Evolutionary conservation across 768 basidiomycete species (phyloP).

Genomic region (Collybia sp.): DNA sequence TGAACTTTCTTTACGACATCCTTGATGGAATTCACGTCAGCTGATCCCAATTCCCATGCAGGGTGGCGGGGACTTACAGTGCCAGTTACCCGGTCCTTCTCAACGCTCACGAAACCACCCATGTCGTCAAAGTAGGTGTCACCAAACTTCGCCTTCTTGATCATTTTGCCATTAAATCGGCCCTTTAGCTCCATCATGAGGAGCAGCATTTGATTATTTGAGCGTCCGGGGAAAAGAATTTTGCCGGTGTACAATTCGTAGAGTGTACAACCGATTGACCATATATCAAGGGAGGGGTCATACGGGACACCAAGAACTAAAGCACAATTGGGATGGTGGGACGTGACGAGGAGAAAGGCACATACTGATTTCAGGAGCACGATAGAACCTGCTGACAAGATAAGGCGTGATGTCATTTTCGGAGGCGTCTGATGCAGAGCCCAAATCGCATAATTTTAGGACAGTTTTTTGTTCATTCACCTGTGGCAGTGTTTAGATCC

Average conservation of each 20-base stretch:
- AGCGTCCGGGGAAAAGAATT: conserved; percentile 94
- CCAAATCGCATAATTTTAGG: conserved; percentile 92
- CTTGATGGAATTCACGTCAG: conserved; percentile 36
- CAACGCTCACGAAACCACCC: conserved; percentile 79
- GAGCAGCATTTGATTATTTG: conserved; percentile 96
- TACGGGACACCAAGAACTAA: conserved; percentile 93
- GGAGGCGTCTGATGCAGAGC: conserved; percentile 91
- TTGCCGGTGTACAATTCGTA: conserved; percentile 95
- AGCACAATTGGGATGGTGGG: conserved; percentile 10
- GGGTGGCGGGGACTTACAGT: conserved; percentile 37
- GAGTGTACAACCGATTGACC: conserved; percentile 98
- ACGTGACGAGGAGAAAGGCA: conserved; percentile 5
- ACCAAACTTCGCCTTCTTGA: conserved; percentile 92
- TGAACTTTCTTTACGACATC: conserved; percentile 79
- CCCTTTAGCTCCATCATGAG: conserved; percentile 99
- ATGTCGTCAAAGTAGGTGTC: conserved; percentile 92
- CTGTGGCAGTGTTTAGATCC: conserved; percentile 31
- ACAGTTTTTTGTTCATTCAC: conserved; percentile 94
- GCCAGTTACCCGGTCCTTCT: conserved; percentile 80
- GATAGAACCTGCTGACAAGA: conserved; percentile 95
- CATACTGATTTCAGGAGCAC: conserved; percentile 97
- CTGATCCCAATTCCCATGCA: conserved; percentile 6
- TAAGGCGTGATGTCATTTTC: conserved; percentile 99
- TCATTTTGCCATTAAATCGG: conserved; percentile 87
- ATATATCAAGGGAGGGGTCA: conserved; percentile 89